phyloP scores from a whole-genome alignment of 2,329 filamentous ascomycete species.

The Tricladium varicosporioides region DNA sequence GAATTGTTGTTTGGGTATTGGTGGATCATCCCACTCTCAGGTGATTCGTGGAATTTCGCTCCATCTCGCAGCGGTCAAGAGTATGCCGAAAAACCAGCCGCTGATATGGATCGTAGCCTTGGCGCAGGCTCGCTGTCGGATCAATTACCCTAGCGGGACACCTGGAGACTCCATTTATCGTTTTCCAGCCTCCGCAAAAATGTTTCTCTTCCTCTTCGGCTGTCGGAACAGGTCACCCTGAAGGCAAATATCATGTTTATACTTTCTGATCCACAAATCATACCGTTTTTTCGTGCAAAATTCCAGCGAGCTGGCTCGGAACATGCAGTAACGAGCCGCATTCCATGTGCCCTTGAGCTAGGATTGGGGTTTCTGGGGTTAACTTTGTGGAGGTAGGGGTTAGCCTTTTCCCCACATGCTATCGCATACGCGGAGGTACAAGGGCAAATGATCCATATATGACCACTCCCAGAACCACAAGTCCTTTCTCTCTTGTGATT shows the following conservation, averaged over 20 bases:
- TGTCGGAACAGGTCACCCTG: not conserved
- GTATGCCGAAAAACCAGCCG: not conserved
- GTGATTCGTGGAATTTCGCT: conserved; percentile 4
- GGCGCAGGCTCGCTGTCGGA: not conserved
- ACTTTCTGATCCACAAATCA: not conserved
- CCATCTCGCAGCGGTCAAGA: not conserved
- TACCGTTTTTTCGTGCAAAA: not conserved
- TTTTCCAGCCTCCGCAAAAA: not conserved
- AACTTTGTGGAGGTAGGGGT: not conserved
- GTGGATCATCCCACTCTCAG: conserved; percentile 9
- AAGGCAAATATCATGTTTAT: not conserved
- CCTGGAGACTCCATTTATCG: not conserved
- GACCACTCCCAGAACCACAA: not conserved
- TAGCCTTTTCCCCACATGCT: not conserved
- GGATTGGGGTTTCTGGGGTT: conserved; percentile 4
- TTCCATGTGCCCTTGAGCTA: not conserved
- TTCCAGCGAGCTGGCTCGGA: not conserved
- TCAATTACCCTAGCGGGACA: not conserved
- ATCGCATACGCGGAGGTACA: not conserved
- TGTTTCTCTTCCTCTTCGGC: not conserved
- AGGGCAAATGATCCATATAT: not conserved
- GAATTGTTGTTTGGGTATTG: not conserved
- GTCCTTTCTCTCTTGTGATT: not conserved
- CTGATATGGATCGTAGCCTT: not conserved
- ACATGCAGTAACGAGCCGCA: not conserved